Evolutionary conservation across 73 alveolate species (phyloP).

Genomic region (Paramecium sonneborni): DNA sequence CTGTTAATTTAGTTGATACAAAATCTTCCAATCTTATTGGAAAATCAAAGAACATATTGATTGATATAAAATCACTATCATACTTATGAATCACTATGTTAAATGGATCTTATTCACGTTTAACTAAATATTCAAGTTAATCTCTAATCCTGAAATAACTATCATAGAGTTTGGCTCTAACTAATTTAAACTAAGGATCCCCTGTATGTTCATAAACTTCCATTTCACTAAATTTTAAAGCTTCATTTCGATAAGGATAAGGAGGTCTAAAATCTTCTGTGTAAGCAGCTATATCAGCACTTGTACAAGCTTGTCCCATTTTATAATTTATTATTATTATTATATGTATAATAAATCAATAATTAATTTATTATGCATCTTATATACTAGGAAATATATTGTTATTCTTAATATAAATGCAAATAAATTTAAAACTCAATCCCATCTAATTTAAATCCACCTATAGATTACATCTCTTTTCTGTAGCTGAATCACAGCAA

Average conservation of each 20-base stretch:
- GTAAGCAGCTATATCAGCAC: neutral
- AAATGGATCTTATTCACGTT: neutral
- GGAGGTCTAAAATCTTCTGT: slow-evolving; percentile 43
- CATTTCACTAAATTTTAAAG: slow-evolving; percentile 19
- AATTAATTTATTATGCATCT: neutral
- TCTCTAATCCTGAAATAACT: slow-evolving; percentile 12
- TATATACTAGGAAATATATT: neutral
- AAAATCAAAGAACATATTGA: neutral
- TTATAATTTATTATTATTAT: neutral
- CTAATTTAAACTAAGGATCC: slow-evolving; percentile 15
- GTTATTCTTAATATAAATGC: neutral
- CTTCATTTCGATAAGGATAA: slow-evolving; percentile 16
- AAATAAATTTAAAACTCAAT: neutral
- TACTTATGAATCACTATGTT: neutral
- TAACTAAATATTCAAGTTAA: neutral
- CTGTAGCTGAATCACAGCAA: no score
- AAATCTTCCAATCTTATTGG: slow-evolving; percentile 8
- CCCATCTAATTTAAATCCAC: slow-evolving; percentile 5
- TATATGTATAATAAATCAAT: neutral
- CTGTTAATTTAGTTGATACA: neutral
- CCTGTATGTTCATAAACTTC: slow-evolving; percentile 44
- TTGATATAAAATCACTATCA: neutral
- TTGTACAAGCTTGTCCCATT: slow-evolving; percentile 25
- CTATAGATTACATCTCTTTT: neutral
- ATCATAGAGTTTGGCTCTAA: neutral